phyloP scores from a whole-genome alignment of 441 rosid species.

The Aleurites moluccanus region DNA sequence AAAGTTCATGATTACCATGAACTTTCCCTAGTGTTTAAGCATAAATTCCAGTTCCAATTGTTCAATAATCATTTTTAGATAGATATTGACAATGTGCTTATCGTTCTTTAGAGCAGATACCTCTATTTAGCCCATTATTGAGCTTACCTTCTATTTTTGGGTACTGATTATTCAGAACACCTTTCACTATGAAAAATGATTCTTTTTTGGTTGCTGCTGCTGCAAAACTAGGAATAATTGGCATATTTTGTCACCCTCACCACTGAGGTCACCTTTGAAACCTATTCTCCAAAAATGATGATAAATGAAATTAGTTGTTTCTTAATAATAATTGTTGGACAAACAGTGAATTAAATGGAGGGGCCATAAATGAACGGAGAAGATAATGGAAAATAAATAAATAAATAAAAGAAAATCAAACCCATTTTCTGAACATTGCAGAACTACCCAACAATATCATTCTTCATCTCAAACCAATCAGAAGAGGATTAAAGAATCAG shows the following conservation, averaged over 20 bases:
- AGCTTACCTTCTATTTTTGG: background rate
- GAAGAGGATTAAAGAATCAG: slow-evolving; percentile 24
- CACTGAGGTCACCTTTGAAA: background rate
- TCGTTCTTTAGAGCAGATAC: background rate
- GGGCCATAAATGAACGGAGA: background rate
- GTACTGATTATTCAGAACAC: no score
- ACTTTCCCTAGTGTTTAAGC: background rate
- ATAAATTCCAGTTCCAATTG: background rate
- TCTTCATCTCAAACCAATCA: slow-evolving; percentile 8
- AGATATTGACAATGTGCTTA: background rate
- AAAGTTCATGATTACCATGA: background rate
- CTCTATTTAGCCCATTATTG: background rate
- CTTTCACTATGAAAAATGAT: background rate
- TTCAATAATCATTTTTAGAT: background rate
- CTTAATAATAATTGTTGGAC: background rate
- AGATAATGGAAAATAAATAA: no score
- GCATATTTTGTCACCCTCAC: background rate
- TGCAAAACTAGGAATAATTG: background rate
- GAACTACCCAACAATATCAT: background rate
- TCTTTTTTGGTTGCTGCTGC: background rate
- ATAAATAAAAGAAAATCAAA: background rate
- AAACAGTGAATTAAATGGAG: background rate
- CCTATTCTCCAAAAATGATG: no score
- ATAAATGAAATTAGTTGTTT: no score
- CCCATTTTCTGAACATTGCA: background rate